Evolutionary conservation across 2,329 filamentous ascomycete genomes (phyloP), one percentile per base, ranked within the genome.

Genomic region (Paecilomyces niveus): DNA sequence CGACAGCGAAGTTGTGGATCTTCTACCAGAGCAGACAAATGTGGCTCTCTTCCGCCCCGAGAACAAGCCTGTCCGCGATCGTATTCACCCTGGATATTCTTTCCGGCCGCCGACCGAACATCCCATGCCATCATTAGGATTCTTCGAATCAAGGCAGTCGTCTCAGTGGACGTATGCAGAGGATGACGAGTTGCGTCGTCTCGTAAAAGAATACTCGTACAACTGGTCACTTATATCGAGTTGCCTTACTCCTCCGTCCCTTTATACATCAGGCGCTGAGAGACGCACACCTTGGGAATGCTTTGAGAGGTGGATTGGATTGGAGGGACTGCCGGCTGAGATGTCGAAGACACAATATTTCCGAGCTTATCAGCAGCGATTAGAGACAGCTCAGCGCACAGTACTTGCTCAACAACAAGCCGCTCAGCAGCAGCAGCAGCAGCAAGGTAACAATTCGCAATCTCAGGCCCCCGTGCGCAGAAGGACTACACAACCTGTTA

Each of bases 341-440:
- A 95, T 97, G 88, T 87, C 89, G 18, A 96, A 96, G 76, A 96
- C 91, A 0, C 89, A 92, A 52, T 99, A 97, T 72, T 99, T 97
- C 81, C 90, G 92, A 68, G 85, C 84, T 10, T 88, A 87, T 66
- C 84, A 85, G 61, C 78, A 82, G 57, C 77, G 86, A 45, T 76
- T 88, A 51, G 85, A 89, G 65, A 80, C 83, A 57, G 85, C 85
- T 26, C 83, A 85, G 57, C 80, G 83, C 62, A 82, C 81, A 52
- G 79, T 85, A 3, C 74, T 83, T 59, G 80, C 83, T 13, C 80
- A 85, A 58, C 83, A 84, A 57, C 82, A 85, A 67, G 76, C 75
- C 59, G 75, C 73, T 32, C 68, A 75, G 56, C 73, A 77, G 53
- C 79, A 83, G 54, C 79, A 83, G 54, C 74, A 77, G 69, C 75